Conservation (phyloP, 208 protist species). For the Leishmania amazonensis region DNA sequence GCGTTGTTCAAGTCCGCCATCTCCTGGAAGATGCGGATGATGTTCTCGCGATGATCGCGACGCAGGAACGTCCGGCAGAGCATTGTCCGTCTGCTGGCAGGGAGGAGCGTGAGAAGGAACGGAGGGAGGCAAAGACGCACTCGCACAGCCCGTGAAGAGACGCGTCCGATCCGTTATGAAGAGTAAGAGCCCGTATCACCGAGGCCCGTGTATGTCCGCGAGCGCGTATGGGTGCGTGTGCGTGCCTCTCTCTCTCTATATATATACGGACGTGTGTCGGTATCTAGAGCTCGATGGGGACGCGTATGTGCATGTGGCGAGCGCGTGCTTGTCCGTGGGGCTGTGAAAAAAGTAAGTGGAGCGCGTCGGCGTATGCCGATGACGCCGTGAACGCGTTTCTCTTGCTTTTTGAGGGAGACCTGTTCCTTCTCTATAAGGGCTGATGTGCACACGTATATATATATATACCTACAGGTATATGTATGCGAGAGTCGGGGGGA, state of each 20-base stretch:
- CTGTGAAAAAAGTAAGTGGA: background rate
- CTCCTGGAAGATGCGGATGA: constrained; percentile 90
- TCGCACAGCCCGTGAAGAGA: background rate
- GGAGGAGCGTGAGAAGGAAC: background rate
- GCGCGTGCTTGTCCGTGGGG: background rate
- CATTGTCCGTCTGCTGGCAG: constrained; percentile 33
- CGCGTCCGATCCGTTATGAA: background rate
- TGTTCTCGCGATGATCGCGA: constrained; percentile 79
- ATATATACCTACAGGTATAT: constrained; percentile 4
- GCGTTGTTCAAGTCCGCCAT: constrained; percentile 91
- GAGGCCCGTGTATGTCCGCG: background rate
- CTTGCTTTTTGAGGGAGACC: background rate
- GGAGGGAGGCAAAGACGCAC: background rate
- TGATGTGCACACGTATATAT: background rate
- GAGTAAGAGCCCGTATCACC: background rate
- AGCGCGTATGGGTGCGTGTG: background rate
- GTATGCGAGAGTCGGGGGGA: background rate
- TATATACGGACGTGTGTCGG: constrained; percentile 7
- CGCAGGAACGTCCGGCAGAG: constrained; percentile 58
- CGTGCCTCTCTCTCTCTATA: background rate
- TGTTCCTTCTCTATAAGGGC: background rate
- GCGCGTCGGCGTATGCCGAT: background rate
- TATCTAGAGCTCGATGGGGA: background rate
- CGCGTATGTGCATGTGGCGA: background rate
- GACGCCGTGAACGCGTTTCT: background rate